phyloP scores from a whole-genome alignment of 2,329 filamentous ascomycete genomes.

The Pseudocercospora fuligena region DNA sequence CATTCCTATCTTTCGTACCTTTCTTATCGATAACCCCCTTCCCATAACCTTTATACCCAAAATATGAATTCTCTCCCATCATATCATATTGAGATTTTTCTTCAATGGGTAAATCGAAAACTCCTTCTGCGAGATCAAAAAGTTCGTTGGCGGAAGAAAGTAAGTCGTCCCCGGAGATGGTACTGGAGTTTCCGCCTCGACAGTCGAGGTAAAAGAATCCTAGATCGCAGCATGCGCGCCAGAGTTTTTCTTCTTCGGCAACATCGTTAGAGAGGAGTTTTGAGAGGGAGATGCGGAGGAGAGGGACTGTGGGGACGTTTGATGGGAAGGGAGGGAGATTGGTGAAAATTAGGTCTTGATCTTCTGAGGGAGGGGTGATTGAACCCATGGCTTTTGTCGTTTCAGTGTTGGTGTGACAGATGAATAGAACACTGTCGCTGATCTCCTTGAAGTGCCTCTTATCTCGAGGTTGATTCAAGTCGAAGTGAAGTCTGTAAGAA shows the following conservation, averaged over 20 bases:
- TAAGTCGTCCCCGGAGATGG: slow-evolving; percentile 45
- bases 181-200: slow-evolving; percentile 25
- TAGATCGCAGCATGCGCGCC: slow-evolving; percentile 45
- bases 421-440: background rate
- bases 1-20: slow-evolving; percentile 57
- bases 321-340: slow-evolving; percentile 47
- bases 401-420: background rate
- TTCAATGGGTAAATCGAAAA: slow-evolving; percentile 55
- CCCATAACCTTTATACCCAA: slow-evolving; percentile 50
- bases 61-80: slow-evolving; percentile 55
- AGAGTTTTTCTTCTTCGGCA: slow-evolving; percentile 44
- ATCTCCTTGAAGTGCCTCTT: background rate
- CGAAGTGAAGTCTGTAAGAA: background rate
- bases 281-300: slow-evolving; percentile 48
- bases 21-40: slow-evolving; percentile 50
- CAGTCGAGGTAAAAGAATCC: slow-evolving; percentile 65
- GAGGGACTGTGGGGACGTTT: slow-evolving; percentile 49
- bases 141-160: slow-evolving; percentile 51
- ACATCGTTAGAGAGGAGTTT: slow-evolving; percentile 45
- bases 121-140: slow-evolving; percentile 51
- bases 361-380: slow-evolving; percentile 7
- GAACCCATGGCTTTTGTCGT: slow-evolving; percentile 13
- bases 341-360: slow-evolving; percentile 22
- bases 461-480: background rate
- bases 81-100: slow-evolving; percentile 63